Conservation (phyloP, 2,329 filamentous ascomycete species). For the Thyridium curvatum region DNA sequence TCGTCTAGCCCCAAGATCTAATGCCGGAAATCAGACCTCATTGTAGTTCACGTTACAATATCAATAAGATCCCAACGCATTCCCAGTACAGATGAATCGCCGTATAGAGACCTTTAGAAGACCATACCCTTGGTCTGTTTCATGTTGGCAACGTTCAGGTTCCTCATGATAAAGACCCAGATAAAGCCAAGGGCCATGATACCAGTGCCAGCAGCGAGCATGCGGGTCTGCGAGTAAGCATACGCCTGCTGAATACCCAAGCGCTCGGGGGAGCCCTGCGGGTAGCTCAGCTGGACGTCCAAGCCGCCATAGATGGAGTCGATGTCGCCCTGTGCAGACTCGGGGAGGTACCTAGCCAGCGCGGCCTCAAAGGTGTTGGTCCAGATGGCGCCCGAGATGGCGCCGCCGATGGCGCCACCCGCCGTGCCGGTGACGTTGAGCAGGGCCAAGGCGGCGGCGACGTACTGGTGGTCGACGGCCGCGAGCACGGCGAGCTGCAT, state of each 20-base stretch:
- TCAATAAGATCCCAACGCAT: too few species aligned
- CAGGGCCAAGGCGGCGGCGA: constrained; percentile 42
- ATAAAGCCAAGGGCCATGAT: constrained; percentile 21
- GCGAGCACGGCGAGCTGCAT: constrained; percentile 54
- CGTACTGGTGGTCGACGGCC: constrained; percentile 44
- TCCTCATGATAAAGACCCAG: constrained; percentile 36
- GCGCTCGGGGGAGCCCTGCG: constrained; percentile 33
- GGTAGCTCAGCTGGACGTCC: constrained; percentile 42
- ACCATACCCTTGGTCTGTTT: constrained; percentile 43
- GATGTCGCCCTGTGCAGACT: constrained; percentile 23
- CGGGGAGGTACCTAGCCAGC: constrained; percentile 44
- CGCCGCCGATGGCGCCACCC: constrained; percentile 37
- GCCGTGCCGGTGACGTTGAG: constrained; percentile 36
- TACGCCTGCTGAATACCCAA: constrained; percentile 52
- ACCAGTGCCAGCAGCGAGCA: constrained; percentile 28
- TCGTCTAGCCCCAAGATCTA: too few species aligned
- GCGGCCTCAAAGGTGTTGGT: constrained; percentile 36
- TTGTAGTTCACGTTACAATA: too few species aligned
- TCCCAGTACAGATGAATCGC: too few species aligned
- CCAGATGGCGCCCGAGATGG: constrained; percentile 35
- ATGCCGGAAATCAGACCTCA: too few species aligned
- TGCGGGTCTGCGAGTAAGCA: constrained; percentile 36
- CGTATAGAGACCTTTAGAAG: constrained; percentile 29
- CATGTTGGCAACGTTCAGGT: constrained; percentile 39
- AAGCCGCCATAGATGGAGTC: constrained; percentile 46